Conservation (phyloP, 2,329 filamentous ascomycete genomes). For the Verticillium dahliae region DNA sequence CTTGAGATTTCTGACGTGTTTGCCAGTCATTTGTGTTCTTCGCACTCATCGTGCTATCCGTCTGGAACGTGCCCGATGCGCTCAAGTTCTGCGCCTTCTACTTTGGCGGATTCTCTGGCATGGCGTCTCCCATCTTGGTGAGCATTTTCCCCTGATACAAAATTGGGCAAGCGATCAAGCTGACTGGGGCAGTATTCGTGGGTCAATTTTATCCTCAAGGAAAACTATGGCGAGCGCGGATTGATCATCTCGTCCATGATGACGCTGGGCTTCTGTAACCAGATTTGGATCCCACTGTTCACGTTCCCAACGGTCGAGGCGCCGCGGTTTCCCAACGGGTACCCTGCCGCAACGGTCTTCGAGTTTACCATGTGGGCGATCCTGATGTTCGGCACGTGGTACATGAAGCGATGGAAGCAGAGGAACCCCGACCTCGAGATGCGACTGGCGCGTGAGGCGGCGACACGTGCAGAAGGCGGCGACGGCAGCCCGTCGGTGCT, state of each 20-base stretch:
- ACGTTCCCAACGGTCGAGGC: conserved; percentile 20
- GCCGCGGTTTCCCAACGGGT: conserved; percentile 17
- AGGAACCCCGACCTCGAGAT: conserved; percentile 14
- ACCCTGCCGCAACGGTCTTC: conserved; percentile 17
- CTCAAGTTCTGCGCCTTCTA: conserved; percentile 24
- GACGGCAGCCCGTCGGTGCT: not conserved
- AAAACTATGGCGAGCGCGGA: conserved; percentile 23
- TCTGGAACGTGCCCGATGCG: conserved; percentile 20
- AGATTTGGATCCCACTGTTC: conserved; percentile 21
- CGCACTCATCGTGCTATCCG: conserved; percentile 17
- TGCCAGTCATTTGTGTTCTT: conserved; percentile 16
- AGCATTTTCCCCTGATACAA: not conserved
- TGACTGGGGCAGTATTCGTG: conserved; percentile 17
- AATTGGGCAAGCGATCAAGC: not conserved
- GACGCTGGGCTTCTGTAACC: conserved; percentile 23
- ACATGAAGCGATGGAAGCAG: conserved; percentile 18
- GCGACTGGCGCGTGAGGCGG: conserved; percentile 6
- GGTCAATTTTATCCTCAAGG: conserved; percentile 22
- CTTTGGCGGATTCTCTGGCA: conserved; percentile 20
- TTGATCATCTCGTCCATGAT: conserved; percentile 25
- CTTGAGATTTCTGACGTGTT: not conserved
- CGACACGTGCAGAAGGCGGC: not conserved
- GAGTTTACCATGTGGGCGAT: conserved; percentile 19
- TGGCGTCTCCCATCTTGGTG: conserved; percentile 19
- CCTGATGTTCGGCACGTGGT: conserved; percentile 18